Conservation (phyloP, 148 eudicot genomes). For the Drosera capensis region DNA sequence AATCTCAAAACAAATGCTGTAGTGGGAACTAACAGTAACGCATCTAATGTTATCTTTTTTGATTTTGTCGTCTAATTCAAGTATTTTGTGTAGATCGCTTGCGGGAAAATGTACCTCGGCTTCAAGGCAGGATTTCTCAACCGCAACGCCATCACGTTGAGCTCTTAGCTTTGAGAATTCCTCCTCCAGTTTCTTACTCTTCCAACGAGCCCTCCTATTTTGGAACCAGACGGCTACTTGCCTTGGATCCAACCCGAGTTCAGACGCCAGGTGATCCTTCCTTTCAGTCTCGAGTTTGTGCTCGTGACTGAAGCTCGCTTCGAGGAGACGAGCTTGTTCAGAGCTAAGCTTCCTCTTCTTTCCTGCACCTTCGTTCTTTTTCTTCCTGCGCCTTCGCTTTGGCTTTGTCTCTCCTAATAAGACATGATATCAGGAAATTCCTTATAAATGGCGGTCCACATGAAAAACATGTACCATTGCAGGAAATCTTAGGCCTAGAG, state of each 20-base stretch:
- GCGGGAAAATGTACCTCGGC: too few species aligned
- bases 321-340: not conserved
- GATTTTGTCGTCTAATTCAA: too few species aligned
- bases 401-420: not conserved
- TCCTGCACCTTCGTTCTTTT: not conserved
- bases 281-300: not conserved
- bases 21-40: too few species aligned
- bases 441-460: too few species aligned
- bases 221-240: constrained; percentile 8
- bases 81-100: too few species aligned
- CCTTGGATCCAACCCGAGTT: constrained; percentile 2
- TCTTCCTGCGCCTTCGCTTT: not conserved
- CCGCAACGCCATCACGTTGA: not conserved
- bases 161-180: constrained; percentile 1
- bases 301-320: not conserved
- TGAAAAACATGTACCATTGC: too few species aligned
- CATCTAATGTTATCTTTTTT: too few species aligned
- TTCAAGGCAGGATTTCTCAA: not conserved
- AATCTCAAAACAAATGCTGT: too few species aligned
- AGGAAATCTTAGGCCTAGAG: too few species aligned
- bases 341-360: constrained; percentile 2
- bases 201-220: constrained; percentile 3
- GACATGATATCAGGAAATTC: too few species aligned
- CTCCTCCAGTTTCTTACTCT: constrained; percentile 3
- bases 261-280: constrained; percentile 1